Conservation (phyloP, 331 rosid genomes). For the Erythrophleum ivorense region DNA sequence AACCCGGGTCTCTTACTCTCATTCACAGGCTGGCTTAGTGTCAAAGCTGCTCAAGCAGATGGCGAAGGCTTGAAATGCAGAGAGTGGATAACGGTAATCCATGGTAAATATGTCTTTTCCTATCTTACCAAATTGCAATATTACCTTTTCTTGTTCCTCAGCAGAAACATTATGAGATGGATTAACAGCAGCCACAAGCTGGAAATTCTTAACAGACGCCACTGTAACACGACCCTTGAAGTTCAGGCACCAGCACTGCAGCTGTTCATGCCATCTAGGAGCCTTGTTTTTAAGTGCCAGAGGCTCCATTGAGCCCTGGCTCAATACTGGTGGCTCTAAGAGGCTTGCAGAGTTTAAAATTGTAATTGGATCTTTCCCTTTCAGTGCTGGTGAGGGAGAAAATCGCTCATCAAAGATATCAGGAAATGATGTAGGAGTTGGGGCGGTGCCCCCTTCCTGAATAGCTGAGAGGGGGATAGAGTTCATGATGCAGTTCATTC, state of each 20-base stretch:
- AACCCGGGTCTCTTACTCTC: constrained; percentile 30
- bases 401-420: constrained; percentile 50
- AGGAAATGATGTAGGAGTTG: constrained; percentile 65
- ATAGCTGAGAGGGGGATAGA: constrained; percentile 73
- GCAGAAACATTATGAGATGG: constrained; percentile 65
- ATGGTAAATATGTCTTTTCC: constrained; percentile 79
- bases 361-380: constrained; percentile 50
- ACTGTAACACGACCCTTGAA: constrained; percentile 82
- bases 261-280: constrained; percentile 89
- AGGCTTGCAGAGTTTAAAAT: constrained; percentile 49
- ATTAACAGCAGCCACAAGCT: constrained; percentile 70
- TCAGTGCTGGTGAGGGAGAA: constrained; percentile 41
- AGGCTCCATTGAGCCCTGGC: constrained; percentile 51
- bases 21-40: constrained; percentile 80
- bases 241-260: constrained; percentile 83
- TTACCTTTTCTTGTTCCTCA: constrained; percentile 73
- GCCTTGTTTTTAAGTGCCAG: constrained; percentile 76
- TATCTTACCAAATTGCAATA: constrained; percentile 79
- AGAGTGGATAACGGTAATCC: constrained; percentile 86
- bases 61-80: constrained; percentile 79
- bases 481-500: constrained; percentile 72
- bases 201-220: constrained; percentile 83
- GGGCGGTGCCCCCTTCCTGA: constrained; percentile 76
- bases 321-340: constrained; percentile 31
- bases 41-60: constrained; percentile 87